A percentile compares a stretch with the other conserved stretches of the same genome.
Conservation (phyloP, 2,329 filamentous ascomycete species). For the Cadophora luteo-olivacea region DNA sequence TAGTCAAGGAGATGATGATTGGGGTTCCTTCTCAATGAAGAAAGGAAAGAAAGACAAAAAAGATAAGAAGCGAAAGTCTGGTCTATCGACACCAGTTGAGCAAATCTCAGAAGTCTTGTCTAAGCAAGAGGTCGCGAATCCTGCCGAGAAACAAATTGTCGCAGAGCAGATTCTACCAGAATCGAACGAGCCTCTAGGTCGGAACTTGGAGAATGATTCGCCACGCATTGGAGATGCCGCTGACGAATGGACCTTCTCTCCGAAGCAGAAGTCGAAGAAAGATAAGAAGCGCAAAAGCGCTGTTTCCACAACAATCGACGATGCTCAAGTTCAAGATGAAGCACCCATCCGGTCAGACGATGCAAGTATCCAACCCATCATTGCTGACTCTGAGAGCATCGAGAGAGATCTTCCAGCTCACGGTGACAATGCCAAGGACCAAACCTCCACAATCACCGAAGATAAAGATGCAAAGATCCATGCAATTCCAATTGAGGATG, state of each 20-base stretch:
- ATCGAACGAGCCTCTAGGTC: background rate
- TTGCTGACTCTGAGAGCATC: background rate
- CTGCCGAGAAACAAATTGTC: background rate
- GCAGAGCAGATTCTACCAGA: background rate
- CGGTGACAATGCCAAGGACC: background rate
- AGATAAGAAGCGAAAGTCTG: slow-evolving; percentile 21
- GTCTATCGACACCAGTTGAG: slow-evolving; percentile 14
- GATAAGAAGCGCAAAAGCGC: slow-evolving; percentile 23
- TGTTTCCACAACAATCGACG: slow-evolving; percentile 19
- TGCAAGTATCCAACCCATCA: background rate
- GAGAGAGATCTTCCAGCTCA: slow-evolving; percentile 9
- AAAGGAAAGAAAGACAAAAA: slow-evolving; percentile 18
- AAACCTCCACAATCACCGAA: background rate
- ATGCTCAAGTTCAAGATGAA: background rate
- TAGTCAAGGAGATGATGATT: slow-evolving; percentile 3
- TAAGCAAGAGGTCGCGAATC: background rate
- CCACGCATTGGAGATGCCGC: background rate
- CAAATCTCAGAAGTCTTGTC: background rate
- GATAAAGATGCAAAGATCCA: background rate
- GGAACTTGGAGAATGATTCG: background rate
- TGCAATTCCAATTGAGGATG: slow-evolving; percentile 21
- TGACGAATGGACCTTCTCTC: slow-evolving; percentile 8
- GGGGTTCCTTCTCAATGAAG: slow-evolving; percentile 1
- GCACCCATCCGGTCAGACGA: background rate
- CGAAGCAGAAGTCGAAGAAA: slow-evolving; percentile 17